Conservation (phyloP, 2,329 filamentous ascomycete genomes). For the Diaporthe vexans region DNA sequence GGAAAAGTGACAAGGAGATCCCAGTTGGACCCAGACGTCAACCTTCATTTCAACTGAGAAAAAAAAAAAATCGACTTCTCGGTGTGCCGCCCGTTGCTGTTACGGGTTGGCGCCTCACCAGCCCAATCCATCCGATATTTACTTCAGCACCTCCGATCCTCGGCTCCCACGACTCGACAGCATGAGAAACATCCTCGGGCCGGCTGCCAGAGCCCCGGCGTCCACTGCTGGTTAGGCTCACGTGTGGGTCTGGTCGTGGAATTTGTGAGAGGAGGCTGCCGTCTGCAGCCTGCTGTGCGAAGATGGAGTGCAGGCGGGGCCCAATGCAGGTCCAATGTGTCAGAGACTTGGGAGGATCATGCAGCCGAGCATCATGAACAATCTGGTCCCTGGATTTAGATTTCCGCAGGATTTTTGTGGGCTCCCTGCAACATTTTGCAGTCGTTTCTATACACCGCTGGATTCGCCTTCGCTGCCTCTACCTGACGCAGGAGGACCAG, state of each 20-base stretch:
- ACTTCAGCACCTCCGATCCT: slow-evolving; percentile 24
- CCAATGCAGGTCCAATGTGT: slow-evolving; percentile 16
- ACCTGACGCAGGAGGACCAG: not conserved
- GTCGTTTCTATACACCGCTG: slow-evolving; percentile 10
- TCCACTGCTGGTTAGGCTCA: not conserved
- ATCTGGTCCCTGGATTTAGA: slow-evolving; percentile 15
- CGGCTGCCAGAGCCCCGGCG: slow-evolving; percentile 15
- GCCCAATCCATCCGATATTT: slow-evolving; percentile 6
- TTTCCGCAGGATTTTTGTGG: slow-evolving; percentile 13
- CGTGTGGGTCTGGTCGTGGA: slow-evolving; percentile 8
- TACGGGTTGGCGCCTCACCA: slow-evolving; percentile 4
- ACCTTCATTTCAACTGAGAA: slow-evolving; percentile 16
- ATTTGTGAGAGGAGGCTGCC: slow-evolving; percentile 5
- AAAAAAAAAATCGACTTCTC: slow-evolving; percentile 6
- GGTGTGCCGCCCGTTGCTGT: slow-evolving; percentile 11
- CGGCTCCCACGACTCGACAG: slow-evolving; percentile 18
- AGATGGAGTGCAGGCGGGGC: slow-evolving; percentile 26
- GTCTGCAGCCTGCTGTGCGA: slow-evolving; percentile 21
- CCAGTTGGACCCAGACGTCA: slow-evolving; percentile 8
- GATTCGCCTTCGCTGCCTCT: not conserved
- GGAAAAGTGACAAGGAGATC: slow-evolving; percentile 13
- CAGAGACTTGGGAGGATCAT: slow-evolving; percentile 30
- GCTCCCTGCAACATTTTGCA: slow-evolving; percentile 3
- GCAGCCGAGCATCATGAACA: slow-evolving; percentile 33
- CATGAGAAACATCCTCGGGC: slow-evolving; percentile 19